Evolutionary conservation across 177 flowering plant species (phyloP).

Genomic region (Vitis hybrid): DNA sequence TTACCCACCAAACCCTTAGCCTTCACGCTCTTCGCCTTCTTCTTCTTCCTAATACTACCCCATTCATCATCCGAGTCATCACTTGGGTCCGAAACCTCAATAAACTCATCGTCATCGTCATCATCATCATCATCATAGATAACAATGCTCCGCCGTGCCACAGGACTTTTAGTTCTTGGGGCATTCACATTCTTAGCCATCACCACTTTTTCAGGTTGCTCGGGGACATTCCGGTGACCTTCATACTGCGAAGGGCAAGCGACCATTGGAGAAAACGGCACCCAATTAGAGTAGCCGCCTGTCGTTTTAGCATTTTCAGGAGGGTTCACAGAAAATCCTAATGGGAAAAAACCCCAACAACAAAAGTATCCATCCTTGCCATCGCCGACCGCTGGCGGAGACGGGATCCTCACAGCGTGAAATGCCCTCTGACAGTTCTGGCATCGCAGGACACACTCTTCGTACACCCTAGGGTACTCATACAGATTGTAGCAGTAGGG

Average conservation of each 20-base stretch:
- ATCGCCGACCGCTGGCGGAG: constrained; percentile 41
- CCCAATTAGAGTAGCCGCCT: constrained; percentile 33
- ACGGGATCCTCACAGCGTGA: constrained; percentile 39
- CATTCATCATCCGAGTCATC: constrained; percentile 47
- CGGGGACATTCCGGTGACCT: not conserved
- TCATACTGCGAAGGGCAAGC: constrained; percentile 26
- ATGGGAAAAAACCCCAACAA: constrained; percentile 64
- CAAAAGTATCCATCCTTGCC: constrained; percentile 36
- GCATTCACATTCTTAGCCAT: not conserved
- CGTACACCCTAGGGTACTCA: constrained; percentile 50
- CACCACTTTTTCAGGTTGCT: not conserved
- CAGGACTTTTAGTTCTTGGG: constrained; percentile 8
- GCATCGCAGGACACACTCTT: constrained; percentile 51
- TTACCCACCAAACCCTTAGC: constrained; percentile 15
- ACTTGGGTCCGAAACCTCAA: constrained; percentile 33
- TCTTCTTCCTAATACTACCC: constrained; percentile 25
- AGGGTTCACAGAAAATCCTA: constrained; percentile 36
- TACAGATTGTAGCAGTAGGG: constrained; percentile 59
- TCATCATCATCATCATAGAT: constrained; percentile 7
- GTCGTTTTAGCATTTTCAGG: constrained; percentile 16
- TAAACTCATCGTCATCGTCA: constrained; percentile 36
- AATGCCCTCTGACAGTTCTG: constrained; percentile 57
- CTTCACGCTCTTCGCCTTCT: constrained; percentile 28
- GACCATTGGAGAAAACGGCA: constrained; percentile 54
- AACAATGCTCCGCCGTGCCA: constrained; percentile 1